These are phyloP conservation scores for Discostella stelligeroides DNA, from an alignment of 108 stramenopile species.

Conservation along the genomic window DNA sequence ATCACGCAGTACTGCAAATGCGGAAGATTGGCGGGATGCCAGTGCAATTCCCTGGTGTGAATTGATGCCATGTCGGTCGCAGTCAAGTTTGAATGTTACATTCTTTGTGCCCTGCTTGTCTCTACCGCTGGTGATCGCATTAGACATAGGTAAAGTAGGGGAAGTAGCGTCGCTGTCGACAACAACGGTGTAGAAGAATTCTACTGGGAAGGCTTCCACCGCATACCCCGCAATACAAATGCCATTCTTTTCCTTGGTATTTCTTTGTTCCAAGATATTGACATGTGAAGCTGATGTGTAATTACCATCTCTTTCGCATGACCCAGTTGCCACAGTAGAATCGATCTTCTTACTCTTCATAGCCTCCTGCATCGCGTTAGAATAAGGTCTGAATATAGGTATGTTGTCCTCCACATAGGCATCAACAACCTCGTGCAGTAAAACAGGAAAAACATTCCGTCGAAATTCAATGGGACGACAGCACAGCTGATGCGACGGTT, in stretches of 20 bases:
- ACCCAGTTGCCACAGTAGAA: neutral
- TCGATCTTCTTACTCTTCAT: constrained; percentile 18
- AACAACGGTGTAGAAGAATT: constrained; percentile 59
- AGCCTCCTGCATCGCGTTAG: constrained; percentile 52
- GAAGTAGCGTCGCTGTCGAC: constrained; percentile 14
- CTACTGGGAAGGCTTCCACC: constrained; percentile 76
- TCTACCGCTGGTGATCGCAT: neutral
- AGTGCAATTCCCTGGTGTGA: constrained; percentile 59
- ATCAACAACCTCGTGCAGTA: neutral
- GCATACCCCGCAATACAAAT: constrained; percentile 11
- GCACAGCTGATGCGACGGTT: neutral
- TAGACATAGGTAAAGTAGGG: neutral
- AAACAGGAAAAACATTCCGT: constrained; percentile 47
- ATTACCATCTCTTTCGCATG: constrained; percentile 36
- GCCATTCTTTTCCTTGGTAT: constrained; percentile 14
- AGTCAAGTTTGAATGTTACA: neutral
- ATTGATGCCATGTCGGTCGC: neutral
- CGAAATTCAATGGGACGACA: constrained; percentile 73
- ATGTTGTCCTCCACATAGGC: neutral
- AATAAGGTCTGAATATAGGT: neutral
- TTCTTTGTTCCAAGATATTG: neutral
- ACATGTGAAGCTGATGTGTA: too few species aligned
- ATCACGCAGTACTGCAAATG: constrained; percentile 51
- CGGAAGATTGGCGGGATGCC: constrained; percentile 48
- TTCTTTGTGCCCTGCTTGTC: neutral